phyloP scores from a whole-genome alignment of 2,329 filamentous ascomycete species.

The Calonectria pseudoreteaudii region DNA sequence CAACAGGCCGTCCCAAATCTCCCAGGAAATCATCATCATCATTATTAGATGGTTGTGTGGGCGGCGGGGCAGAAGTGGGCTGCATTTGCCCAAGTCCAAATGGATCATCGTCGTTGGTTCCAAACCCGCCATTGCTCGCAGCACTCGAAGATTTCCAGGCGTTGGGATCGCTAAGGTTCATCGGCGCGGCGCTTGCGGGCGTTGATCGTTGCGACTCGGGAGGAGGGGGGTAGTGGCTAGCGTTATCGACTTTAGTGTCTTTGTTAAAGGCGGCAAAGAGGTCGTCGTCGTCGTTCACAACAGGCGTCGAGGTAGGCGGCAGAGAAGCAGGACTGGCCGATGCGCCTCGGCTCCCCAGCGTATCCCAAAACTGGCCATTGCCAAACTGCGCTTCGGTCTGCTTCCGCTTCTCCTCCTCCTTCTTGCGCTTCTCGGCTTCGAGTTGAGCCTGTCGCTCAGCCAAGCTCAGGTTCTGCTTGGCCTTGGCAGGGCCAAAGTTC shows the following conservation, averaged over 20 bases:
- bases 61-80: constrained; percentile 46
- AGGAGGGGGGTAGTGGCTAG: constrained; percentile 71
- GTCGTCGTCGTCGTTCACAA: constrained; percentile 66
- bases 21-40: constrained; percentile 76
- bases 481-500: constrained; percentile 67
- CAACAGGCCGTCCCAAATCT: constrained; percentile 72
- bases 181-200: constrained; percentile 55
- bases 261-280: constrained; percentile 76
- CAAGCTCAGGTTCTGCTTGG: constrained; percentile 78
- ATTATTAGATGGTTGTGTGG: constrained; percentile 46
- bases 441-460: constrained; percentile 81
- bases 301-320: constrained; percentile 27
- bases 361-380: constrained; percentile 81
- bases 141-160: constrained; percentile 58
- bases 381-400: constrained; percentile 84
- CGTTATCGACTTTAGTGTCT: constrained; percentile 74
- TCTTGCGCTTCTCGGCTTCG: constrained; percentile 73
- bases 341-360: constrained; percentile 67
- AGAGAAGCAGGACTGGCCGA: constrained; percentile 50
- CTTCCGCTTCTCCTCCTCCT: constrained; percentile 79
- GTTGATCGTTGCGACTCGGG: constrained; percentile 57
- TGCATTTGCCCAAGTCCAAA: constrained; percentile 82
- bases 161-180: constrained; percentile 66
- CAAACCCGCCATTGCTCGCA: constrained; percentile 52
- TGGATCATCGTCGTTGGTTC: constrained; percentile 84